Conservation (phyloP, 306 rosid species). For the Amphicarpaea edgeworthii region DNA sequence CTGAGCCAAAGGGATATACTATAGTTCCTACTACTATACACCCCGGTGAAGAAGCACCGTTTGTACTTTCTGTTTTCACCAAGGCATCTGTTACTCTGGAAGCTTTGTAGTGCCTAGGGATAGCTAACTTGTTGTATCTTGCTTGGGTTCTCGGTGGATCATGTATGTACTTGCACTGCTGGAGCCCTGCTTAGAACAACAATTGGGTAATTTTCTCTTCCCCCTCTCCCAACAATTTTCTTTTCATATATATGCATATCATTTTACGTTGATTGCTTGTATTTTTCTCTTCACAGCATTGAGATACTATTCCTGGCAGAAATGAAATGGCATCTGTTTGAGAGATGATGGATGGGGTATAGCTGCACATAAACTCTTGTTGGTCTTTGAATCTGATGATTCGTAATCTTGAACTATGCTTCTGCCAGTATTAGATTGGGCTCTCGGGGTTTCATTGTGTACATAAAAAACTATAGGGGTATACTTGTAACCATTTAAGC, state of each 20-base stretch:
- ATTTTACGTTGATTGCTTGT: constrained; percentile 21
- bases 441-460: constrained; percentile 60
- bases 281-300: constrained; percentile 23
- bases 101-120: constrained; percentile 65
- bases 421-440: constrained; percentile 55
- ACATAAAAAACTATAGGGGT: constrained; percentile 61
- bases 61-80: constrained; percentile 97
- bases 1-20: constrained; percentile 98
- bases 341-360: constrained; percentile 28
- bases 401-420: constrained; percentile 37
- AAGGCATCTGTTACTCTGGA: constrained; percentile 93
- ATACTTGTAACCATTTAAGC: constrained; percentile 68
- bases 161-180: constrained; percentile 41
- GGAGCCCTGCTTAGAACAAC: constrained; percentile 43
- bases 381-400: constrained; percentile 32
- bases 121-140: constrained; percentile 44
- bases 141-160: constrained; percentile 65
- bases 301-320: constrained; percentile 39
- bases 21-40: constrained; percentile 98
- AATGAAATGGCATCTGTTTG: constrained; percentile 26
- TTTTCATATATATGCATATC: background rate
- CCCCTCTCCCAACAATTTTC: background rate
- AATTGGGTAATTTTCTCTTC: constrained; percentile 50
- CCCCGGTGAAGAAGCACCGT: constrained; percentile 99
- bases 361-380: constrained; percentile 18